Conservation (phyloP, 2,329 filamentous ascomycete genomes). For the Eutypa lata region DNA sequence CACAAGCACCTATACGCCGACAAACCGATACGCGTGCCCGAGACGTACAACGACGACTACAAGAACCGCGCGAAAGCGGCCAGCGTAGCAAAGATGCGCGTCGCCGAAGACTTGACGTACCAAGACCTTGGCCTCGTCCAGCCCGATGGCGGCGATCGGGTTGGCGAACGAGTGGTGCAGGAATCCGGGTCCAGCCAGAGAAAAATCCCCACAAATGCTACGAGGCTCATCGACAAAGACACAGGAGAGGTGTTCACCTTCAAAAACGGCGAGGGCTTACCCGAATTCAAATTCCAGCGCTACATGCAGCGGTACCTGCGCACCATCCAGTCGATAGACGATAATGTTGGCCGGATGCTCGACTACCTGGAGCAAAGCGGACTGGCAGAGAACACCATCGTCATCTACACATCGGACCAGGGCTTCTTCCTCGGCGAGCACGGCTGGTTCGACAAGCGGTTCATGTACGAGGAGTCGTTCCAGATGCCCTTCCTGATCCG, state of each 20-base stretch:
- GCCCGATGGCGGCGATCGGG: constrained; percentile 42
- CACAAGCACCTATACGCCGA: constrained; percentile 47
- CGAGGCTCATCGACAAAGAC: constrained; percentile 42
- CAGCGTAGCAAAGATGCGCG: constrained; percentile 47
- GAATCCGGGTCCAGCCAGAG: too few species aligned
- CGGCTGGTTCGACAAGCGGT: constrained; percentile 57
- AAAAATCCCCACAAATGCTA: constrained; percentile 21
- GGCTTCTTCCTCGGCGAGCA: constrained; percentile 57
- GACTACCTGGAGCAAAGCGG: constrained; percentile 41
- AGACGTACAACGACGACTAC: constrained; percentile 53
- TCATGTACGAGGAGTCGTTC: constrained; percentile 56
- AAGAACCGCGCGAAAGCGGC: constrained; percentile 50
- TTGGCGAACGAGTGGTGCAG: constrained; percentile 35
- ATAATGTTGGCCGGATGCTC: constrained; percentile 47
- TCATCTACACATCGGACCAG: constrained; percentile 54
- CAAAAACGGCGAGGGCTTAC: constrained; percentile 35
- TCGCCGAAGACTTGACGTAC: constrained; percentile 50
- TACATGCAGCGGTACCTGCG: constrained; percentile 56
- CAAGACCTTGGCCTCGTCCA: constrained; percentile 49
- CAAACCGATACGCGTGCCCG: constrained; percentile 43
- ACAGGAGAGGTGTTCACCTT: constrained; percentile 45
- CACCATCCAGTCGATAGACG: constrained; percentile 49
- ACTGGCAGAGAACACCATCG: constrained; percentile 43
- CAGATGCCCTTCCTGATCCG: constrained; percentile 53
- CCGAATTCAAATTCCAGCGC: constrained; percentile 53